These are phyloP conservation scores for Aquilaria agallochum DNA, from an alignment of 441 rosid species.

Conservation along the genomic window DNA sequence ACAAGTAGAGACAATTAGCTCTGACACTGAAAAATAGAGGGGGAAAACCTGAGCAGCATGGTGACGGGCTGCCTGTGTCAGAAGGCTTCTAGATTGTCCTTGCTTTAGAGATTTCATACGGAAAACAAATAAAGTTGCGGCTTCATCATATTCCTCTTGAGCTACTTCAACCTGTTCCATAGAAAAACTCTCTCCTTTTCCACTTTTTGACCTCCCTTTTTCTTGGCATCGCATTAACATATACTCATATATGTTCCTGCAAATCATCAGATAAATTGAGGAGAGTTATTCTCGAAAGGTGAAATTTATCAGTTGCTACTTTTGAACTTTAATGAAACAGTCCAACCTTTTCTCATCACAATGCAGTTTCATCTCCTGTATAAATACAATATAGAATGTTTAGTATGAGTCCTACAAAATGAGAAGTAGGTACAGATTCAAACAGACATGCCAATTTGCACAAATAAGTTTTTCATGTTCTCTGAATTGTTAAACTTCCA, in stretches of 20 bases:
- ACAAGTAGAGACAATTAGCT: background rate
- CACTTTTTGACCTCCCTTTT: constrained; percentile 54
- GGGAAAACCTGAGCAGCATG: constrained; percentile 76
- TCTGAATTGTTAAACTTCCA: too few relatives aligned
- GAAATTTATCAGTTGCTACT: constrained; percentile 4
- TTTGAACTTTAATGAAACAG: constrained; percentile 9
- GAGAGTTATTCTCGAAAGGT: constrained; percentile 10
- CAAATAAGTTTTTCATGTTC: too few relatives aligned
- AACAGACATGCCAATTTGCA: too few relatives aligned
- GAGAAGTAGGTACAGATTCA: too few relatives aligned
- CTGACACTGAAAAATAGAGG: background rate
- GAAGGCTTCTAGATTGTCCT: constrained; percentile 79
- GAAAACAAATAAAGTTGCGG: constrained; percentile 62
- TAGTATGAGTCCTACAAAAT: constrained; percentile 1
- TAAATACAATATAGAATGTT: constrained; percentile 13
- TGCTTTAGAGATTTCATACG: constrained; percentile 69
- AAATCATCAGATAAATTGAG: constrained; percentile 19
- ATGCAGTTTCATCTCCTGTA: constrained; percentile 72
- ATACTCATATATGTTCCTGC: constrained; percentile 49
- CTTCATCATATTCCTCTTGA: constrained; percentile 61
- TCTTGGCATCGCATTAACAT: constrained; percentile 46
- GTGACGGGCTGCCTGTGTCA: constrained; percentile 78
- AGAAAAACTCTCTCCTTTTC: constrained; percentile 56
- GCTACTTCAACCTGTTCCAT: constrained; percentile 58
- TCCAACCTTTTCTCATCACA: constrained; percentile 71